These are phyloP conservation scores for Lyophyllum atratum DNA, from an alignment of 768 basidiomycete species.

Conservation along the genomic window DNA sequence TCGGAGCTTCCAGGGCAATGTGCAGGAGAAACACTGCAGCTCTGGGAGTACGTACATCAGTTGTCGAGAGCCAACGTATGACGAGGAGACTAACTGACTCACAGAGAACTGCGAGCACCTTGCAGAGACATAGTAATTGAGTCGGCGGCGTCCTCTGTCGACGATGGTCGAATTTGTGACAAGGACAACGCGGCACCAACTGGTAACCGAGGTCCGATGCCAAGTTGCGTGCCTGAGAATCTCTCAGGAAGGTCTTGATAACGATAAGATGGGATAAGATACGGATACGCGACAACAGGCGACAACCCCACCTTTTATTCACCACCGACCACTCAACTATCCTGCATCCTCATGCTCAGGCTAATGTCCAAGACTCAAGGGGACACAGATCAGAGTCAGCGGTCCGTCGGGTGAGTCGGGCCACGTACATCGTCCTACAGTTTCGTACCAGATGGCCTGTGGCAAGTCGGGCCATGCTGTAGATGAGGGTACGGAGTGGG, in stretches of 20 bases:
- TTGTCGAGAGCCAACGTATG: neutral
- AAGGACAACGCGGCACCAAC: neutral
- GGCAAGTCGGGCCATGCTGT: too few species aligned
- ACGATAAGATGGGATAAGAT: conserved; percentile 3
- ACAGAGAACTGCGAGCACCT: conserved; percentile 11
- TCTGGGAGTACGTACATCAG: conserved; percentile 30
- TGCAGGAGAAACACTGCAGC: conserved; percentile 77
- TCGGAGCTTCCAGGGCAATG: conserved; percentile 74
- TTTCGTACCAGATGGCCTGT: too few species aligned
- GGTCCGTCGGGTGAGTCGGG: too few species aligned
- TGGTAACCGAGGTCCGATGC: too few species aligned
- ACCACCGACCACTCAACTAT: too few species aligned
- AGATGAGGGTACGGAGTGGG: too few species aligned
- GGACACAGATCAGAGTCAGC: too few species aligned
- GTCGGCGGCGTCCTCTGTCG: neutral
- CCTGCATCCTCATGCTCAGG: too few species aligned
- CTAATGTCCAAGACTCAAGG: too few species aligned
- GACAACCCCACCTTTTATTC: too few species aligned
- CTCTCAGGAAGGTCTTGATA: neutral
- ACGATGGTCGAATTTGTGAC: neutral
- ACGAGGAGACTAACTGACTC: neutral
- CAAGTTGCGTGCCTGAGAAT: neutral
- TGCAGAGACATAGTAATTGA: conserved; percentile 4
- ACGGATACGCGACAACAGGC: neutral
- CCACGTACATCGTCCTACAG: too few species aligned